These are phyloP conservation scores for Veloboletus limbatus DNA, from an alignment of 1,284 basidiomycete species.

Conservation along the genomic window DNA sequence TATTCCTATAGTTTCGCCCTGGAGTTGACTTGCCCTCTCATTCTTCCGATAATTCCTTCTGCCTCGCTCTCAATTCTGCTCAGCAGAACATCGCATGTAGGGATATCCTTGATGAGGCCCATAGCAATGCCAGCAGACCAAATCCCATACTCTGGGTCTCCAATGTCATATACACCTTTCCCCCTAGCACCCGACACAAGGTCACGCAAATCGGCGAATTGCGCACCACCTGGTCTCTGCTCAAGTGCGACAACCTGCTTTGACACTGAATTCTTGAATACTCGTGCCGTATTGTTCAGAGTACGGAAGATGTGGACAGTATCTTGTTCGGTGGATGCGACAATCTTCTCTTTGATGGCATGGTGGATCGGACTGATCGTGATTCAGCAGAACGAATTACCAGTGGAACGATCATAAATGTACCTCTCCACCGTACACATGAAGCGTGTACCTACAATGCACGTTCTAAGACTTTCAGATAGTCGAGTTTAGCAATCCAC, in stretches of 20 bases:
- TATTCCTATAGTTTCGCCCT: conserved; percentile 46
- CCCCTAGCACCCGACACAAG: conserved; percentile 83
- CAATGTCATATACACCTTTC: conserved; percentile 77
- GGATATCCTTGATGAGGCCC: conserved; percentile 86
- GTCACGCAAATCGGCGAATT: conserved; percentile 83
- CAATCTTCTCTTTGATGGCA: conserved; percentile 89
- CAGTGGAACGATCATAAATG: conserved; percentile 4
- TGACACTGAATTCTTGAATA: conserved; percentile 84
- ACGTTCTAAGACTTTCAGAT: conserved; percentile 1
- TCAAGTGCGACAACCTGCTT: conserved; percentile 83
- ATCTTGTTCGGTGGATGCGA: conserved; percentile 78
- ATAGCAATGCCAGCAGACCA: conserved; percentile 82
- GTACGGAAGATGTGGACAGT: conserved; percentile 90
- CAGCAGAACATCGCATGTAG: conserved; percentile 78
- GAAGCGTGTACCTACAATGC: conserved; percentile 69
- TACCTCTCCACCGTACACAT: conserved; percentile 80
- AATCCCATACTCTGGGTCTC: conserved; percentile 85
- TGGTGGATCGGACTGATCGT: conserved; percentile 74
- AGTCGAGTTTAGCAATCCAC: conserved; percentile 15
- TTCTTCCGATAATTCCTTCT: conserved; percentile 63
- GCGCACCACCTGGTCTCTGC: conserved; percentile 75
- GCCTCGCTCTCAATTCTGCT: conserved; percentile 74
- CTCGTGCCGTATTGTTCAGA: conserved; percentile 82
- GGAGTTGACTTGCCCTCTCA: conserved; percentile 40
- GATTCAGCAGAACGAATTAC: conserved; percentile 1